These are phyloP conservation scores for Sodiomyces alkalinus DNA, from an alignment of 2,329 filamentous ascomycete species.

Conservation along the genomic window DNA sequence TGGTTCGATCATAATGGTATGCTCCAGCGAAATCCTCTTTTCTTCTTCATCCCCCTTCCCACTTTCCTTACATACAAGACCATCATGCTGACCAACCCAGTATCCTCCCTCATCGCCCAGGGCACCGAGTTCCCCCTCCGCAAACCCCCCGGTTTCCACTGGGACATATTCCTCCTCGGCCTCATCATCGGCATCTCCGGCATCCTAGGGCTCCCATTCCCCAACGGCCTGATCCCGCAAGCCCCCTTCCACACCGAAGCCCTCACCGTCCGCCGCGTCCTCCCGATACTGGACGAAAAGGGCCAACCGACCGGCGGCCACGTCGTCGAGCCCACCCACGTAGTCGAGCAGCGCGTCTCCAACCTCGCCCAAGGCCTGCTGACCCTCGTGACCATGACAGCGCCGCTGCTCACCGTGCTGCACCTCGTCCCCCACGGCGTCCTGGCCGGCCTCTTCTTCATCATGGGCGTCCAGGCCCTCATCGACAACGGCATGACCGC, in stretches of 20 bases:
- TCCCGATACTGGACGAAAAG: conserved; percentile 36
- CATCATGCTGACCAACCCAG: conserved; percentile 22
- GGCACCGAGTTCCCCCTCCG: conserved; percentile 68
- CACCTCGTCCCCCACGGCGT: conserved; percentile 69
- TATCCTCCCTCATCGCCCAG: conserved; percentile 70
- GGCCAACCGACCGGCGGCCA: conserved; percentile 40
- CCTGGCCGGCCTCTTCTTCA: conserved; percentile 67
- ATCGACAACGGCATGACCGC: conserved; percentile 62
- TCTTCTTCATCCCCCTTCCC: background rate
- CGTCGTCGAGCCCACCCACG: conserved; percentile 36
- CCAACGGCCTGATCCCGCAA: conserved; percentile 72
- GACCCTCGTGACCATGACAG: conserved; percentile 65
- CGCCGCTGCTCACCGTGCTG: conserved; percentile 56
- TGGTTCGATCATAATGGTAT: conserved; percentile 81
- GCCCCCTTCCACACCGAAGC: conserved; percentile 71
- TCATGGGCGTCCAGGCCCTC: conserved; percentile 70
- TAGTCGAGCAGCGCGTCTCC: conserved; percentile 66
- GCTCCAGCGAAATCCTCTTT: too few species aligned
- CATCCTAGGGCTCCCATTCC: conserved; percentile 63
- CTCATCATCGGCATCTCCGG: conserved; percentile 63
- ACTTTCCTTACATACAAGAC: too few species aligned
- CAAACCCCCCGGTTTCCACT: conserved; percentile 74
- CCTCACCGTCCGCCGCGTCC: conserved; percentile 48
- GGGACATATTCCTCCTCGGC: conserved; percentile 71
- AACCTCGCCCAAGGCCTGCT: conserved; percentile 67